Conservation (phyloP, 148 eudicot species). For the Vaccinium macrocarpon region DNA sequence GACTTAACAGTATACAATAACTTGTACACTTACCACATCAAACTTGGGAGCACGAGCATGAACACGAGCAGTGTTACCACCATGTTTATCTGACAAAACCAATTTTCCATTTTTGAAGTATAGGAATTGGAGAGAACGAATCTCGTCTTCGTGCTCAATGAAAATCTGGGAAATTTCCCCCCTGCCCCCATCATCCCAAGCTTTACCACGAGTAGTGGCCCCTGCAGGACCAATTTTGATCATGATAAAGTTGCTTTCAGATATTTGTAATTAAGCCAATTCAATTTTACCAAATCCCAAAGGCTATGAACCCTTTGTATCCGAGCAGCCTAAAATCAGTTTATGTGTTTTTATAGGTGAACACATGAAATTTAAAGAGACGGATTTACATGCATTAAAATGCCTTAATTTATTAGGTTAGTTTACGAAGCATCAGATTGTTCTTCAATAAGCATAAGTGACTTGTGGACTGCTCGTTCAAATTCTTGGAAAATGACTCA, state of each 20-base stretch:
- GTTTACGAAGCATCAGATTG: background rate
- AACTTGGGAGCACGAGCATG: background rate
- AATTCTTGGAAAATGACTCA: background rate
- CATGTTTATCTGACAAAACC: background rate
- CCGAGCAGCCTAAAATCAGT: background rate
- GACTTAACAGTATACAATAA: too few species aligned
- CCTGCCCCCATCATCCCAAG: background rate
- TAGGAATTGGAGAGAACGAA: background rate
- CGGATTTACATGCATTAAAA: background rate
- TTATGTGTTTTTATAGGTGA: background rate
- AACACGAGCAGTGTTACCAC: background rate
- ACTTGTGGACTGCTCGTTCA: background rate
- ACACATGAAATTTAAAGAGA: background rate
- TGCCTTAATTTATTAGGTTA: too few species aligned
- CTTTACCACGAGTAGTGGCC: background rate
- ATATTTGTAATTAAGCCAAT: background rate
- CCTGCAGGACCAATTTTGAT: background rate
- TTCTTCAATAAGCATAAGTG: background rate
- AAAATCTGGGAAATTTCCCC: background rate
- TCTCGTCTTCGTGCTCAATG: background rate
- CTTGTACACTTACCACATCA: background rate
- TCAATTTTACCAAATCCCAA: too few species aligned
- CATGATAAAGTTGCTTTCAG: background rate
- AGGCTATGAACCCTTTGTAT: background rate
- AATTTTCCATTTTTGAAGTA: background rate